Evolutionary conservation across 305 asterid genomes (phyloP).

Genomic region (Fraxinus floribunda): DNA sequence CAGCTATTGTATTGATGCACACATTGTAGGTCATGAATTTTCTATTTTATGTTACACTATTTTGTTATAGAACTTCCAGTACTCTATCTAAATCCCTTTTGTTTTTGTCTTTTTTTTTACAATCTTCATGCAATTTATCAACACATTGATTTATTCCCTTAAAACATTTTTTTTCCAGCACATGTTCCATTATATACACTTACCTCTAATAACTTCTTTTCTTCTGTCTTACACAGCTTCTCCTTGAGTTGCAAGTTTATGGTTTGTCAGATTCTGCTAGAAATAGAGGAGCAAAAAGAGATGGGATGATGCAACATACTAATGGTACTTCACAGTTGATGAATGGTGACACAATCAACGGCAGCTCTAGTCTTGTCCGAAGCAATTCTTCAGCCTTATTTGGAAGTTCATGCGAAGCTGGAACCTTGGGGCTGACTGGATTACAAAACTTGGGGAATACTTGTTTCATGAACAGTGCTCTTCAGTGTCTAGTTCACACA

Average conservation of each 20-base stretch:
- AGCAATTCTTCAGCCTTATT: constrained; percentile 49
- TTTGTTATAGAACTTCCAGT: constrained; percentile 15
- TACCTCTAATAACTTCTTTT: constrained; percentile 25
- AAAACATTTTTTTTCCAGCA: not conserved
- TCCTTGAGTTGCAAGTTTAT: constrained; percentile 92
- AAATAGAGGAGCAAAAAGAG: constrained; percentile 57
- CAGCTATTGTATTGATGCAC: constrained; percentile 3
- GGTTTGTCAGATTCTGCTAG: constrained; percentile 79
- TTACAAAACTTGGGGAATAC: constrained; percentile 95
- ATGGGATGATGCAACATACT: constrained; percentile 41
- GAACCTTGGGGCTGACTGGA: constrained; percentile 88
- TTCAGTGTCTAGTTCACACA: constrained; percentile 93
- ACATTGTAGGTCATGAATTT: not conserved
- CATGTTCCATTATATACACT: constrained; percentile 6
- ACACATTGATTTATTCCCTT: not conserved
- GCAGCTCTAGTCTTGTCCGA: constrained; percentile 41
- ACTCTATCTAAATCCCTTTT: not conserved
- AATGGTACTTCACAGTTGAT: constrained; percentile 50
- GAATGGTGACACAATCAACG: constrained; percentile 56
- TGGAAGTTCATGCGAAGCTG: constrained; percentile 70
- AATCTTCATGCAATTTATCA: constrained; percentile 14
- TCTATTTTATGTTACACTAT: not conserved
- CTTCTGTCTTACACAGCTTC: constrained; percentile 52
- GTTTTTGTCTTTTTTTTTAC: not conserved
- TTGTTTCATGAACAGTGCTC: constrained; percentile 95